Percentiles rank a stretch among this genome's conserved stretches.
phyloP scores from a whole-genome alignment of 805 yeast species.

The Huiozyma naganishii region DNA sequence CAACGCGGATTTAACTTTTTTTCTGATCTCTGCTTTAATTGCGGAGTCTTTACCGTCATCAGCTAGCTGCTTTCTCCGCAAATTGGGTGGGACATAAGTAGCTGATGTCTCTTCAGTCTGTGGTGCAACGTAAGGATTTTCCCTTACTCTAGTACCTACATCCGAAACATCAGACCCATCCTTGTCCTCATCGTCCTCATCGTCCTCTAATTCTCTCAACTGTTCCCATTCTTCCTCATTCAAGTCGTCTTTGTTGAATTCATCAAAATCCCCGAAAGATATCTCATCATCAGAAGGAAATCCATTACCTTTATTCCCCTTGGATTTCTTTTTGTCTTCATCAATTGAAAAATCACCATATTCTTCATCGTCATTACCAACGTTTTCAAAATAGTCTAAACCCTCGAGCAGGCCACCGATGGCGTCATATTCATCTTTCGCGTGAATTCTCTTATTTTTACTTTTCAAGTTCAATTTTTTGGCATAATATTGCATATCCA shows the following conservation, averaged over 20 bases:
- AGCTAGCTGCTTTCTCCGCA: conserved; percentile 43
- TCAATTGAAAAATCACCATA: conserved; percentile 23
- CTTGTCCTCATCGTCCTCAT: conserved; percentile 20
- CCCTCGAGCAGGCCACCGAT: conserved; percentile 80
- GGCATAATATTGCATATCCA: conserved; percentile 74
- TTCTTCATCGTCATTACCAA: conserved; percentile 25
- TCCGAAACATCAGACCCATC: conserved; percentile 10
- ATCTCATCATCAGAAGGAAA: conserved; percentile 35
- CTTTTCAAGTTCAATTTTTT: conserved; percentile 65
- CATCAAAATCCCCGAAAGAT: conserved; percentile 35
- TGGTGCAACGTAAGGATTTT: conserved; percentile 72
- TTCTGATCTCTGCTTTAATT: conserved; percentile 40
- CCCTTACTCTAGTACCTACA: conserved; percentile 32
- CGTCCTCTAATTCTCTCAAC: conserved; percentile 20
- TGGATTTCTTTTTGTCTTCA: conserved; percentile 1
- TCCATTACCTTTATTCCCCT: conserved; percentile 13
- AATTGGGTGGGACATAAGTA: conserved; percentile 79
- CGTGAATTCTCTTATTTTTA: conserved; percentile 36
- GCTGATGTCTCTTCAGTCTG: conserved; percentile 29
- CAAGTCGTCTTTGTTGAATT: conserved; percentile 30
- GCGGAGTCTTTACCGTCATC: conserved; percentile 33
- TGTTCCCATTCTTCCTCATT: conserved; percentile 28
- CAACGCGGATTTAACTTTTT: conserved; percentile 68
- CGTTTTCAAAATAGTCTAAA: conserved; percentile 31
- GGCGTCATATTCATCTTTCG: conserved; percentile 55